Evolutionary conservation across 139 green algal species (phyloP), one percentile per base, ranked within the genome.

Genomic region (Ettlia oleoabundans): DNA sequence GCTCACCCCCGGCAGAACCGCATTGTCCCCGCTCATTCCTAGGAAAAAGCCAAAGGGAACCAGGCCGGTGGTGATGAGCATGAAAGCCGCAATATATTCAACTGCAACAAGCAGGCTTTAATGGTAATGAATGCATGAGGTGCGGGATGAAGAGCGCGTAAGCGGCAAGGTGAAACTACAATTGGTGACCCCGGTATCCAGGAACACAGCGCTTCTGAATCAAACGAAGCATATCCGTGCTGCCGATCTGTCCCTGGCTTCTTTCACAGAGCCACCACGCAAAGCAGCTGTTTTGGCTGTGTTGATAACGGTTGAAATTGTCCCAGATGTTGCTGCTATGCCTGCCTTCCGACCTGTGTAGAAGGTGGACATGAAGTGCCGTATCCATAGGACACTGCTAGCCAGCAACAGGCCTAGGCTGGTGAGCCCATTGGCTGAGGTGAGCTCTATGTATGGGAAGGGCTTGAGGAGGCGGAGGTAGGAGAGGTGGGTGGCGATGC

Each of bases 21-120:
- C 68, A 52, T 91, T 66, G 30, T 91, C 87, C 8, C 86, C 87
- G 33, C 85, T 81, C 82, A 91, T 67, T 24, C 69, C 67, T 43
- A 91, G 78, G 55, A 90, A 88, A 51, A 90, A 77, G 24, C 58
- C 63, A 51, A 91, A 87, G 30, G 87, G 87, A 38, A 89, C 83
- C 41, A 88, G 42, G 82, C 82, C 86, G 4, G 82, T 88, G 32
- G 86, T 91, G 4, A 88, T 32, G 41, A 91, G 76, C 78, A 90
- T 42, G 53, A 91, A 91, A 35, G 82, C 83, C 37, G 78, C 77
- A 53, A 91, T 91, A 75, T 91, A 91, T 47, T 91, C 87, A 33
- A 85, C 73, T 80, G 73, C 73, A 67, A 52, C 7, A 58, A 65
- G 55, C 24, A 38, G 41, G 28, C 32, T 26, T 18, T 13, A 73